Base-by-base conservation (phyloP, 192 early-diverging fungal genomes). In the Allomyces arbusculus region DNA sequence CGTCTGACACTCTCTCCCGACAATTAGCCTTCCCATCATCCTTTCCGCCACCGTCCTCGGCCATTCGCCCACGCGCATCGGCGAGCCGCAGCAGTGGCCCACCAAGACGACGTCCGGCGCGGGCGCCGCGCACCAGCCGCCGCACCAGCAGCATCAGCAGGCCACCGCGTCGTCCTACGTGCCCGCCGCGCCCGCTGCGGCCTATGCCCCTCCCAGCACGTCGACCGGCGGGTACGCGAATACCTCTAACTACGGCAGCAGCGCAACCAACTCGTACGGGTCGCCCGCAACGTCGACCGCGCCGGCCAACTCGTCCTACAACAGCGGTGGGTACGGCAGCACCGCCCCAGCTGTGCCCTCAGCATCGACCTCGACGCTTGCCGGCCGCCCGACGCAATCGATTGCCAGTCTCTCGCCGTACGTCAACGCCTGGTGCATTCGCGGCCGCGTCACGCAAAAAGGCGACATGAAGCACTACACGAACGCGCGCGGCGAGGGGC, bases 401-500 rank as follows among this genome's bases (percentile, higher is more conserved):
- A 40, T 40, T 40, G 33, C 33, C 33, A 40, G 33, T 8, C 33
- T 58, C 16, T 20, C 50, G 50, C 50, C 50, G 4, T 58, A 58
- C 50, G 20, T 20, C 2, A 58, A 58, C 50, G 12, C 50, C 33
- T 97, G 93, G 93, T 94, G 90, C 14, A 97, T 99, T 71, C 84
- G 87, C 64, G 95, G 90, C 2, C 86, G 92, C 58, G 89, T 92
- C 12, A 81, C 86, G 40, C 78, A 83, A 66, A 99, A 99, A 77
- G 79, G 85, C 4, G 80, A 86, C 22, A 87, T 99, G 63, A 86
- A 81, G 63, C 72, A 72, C 55, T 99, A 87, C 88, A 78, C 72
- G 67, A 97, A 95, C 72, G 69, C 72, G 14, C 77, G 75, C 16
- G 89, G 87, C 23, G 79, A 86, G 5, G 95, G 95, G 14, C 82